phyloP scores from a whole-genome alignment of 441 rosid species.

The Syzygium syzygioides region DNA sequence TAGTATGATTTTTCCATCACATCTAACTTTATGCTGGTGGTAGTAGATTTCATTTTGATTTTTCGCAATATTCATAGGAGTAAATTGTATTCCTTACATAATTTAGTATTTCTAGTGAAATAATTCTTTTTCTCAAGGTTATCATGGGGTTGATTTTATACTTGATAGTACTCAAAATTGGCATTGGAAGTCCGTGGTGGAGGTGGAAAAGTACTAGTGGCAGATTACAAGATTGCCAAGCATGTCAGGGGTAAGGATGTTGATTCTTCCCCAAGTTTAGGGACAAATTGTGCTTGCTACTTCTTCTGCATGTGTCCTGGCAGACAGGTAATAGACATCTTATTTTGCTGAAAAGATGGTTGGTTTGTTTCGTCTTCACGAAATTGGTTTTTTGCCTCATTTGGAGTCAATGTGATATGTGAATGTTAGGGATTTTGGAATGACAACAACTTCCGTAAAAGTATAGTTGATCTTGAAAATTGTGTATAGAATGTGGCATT shows the following conservation, averaged over 20 bases:
- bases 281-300: slow-evolving; percentile 60
- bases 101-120: background rate
- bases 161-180: slow-evolving; percentile 58
- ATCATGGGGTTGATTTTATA: background rate
- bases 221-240: slow-evolving; percentile 83
- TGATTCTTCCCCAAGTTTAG: slow-evolving; percentile 18
- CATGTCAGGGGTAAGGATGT: slow-evolving; percentile 37
- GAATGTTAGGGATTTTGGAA: too few relatives aligned
- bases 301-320: slow-evolving; percentile 99
- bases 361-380: background rate
- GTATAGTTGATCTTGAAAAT: too few relatives aligned
- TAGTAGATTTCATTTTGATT: background rate
- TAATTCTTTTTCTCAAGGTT: background rate
- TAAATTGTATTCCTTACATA: background rate
- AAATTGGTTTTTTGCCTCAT: too few relatives aligned
- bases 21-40: background rate
- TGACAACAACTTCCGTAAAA: too few relatives aligned
- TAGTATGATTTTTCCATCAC: background rate
- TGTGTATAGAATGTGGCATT: too few relatives aligned
- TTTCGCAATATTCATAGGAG: background rate
- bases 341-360: background rate
- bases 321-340: slow-evolving; percentile 57
- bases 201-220: slow-evolving; percentile 89
- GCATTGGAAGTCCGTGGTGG: slow-evolving; percentile 64
- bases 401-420: too few relatives aligned